Evolutionary conservation across 2,329 filamentous ascomycete genomes (phyloP).

Genomic region (Xylariaceae sp.): DNA sequence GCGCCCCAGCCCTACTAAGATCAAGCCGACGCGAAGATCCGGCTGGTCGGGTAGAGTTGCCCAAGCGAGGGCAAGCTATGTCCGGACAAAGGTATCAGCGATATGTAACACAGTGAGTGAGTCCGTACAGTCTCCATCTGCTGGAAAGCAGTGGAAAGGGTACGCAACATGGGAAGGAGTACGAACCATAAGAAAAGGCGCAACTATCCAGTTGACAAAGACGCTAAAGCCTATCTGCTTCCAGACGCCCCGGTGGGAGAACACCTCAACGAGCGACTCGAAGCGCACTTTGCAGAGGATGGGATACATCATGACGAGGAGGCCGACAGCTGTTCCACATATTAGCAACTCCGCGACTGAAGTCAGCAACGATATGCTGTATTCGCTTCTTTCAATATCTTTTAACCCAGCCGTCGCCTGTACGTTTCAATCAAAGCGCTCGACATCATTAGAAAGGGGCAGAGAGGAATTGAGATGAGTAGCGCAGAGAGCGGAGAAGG

Average conservation of each 20-base stretch:
- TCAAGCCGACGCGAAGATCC: constrained; percentile 59
- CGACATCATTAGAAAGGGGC: background rate
- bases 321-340: constrained; percentile 57
- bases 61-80: constrained; percentile 60
- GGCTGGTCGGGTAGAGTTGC: constrained; percentile 57
- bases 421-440: too few species aligned
- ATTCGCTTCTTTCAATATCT: background rate
- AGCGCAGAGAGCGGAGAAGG: background rate
- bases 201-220: constrained; percentile 75
- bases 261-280: constrained; percentile 64
- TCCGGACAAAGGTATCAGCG: constrained; percentile 2
- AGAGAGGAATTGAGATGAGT: too few species aligned
- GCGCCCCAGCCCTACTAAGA: constrained; percentile 75
- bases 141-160: too few species aligned
- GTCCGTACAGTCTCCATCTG: background rate
- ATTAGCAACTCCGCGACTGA: background rate
- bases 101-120: background rate
- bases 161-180: background rate
- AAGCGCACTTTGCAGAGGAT: constrained; percentile 83
- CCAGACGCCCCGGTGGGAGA: constrained; percentile 61
- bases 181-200: constrained; percentile 73
- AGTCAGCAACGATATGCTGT: constrained; percentile 1
- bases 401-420: too few species aligned
- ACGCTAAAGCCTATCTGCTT: constrained; percentile 73
- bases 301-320: constrained; percentile 92